Conservation (phyloP, 164 flowering plant species). For the Berberis thunbergii region DNA sequence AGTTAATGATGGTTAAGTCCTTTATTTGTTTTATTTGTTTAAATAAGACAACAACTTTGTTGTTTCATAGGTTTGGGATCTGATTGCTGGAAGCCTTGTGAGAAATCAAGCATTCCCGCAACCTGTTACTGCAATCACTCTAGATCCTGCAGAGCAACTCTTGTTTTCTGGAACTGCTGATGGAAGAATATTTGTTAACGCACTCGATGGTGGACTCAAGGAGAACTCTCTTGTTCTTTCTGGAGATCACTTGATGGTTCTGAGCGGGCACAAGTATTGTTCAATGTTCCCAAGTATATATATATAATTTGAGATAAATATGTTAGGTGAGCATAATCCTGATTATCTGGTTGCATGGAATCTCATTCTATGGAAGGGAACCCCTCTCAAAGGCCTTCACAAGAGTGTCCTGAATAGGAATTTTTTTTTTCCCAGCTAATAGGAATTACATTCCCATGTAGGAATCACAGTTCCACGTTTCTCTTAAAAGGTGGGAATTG, state of each 20-base stretch:
- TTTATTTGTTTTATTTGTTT: neutral
- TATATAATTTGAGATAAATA: neutral
- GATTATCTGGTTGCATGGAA: too few species aligned
- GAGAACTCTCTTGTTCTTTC: constrained; percentile 19
- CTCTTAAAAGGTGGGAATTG: too few species aligned
- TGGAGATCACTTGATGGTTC: constrained; percentile 21
- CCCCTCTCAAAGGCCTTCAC: too few species aligned
- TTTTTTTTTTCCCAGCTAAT: too few species aligned
- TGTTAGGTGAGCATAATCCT: too few species aligned
- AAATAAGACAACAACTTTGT: neutral
- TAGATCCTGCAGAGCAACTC: constrained; percentile 32
- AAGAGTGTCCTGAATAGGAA: too few species aligned
- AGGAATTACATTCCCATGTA: too few species aligned
- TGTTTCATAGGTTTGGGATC: constrained; percentile 39
- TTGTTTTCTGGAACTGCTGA: constrained; percentile 38
- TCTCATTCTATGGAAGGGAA: too few species aligned
- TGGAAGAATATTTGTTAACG: constrained; percentile 36
- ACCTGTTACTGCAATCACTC: constrained; percentile 34
- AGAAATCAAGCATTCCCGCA: constrained; percentile 22
- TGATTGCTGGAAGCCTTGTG: constrained; percentile 25
- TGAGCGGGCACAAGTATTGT: constrained; percentile 56
- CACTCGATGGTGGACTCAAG: constrained; percentile 26
- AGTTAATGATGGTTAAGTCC: neutral
- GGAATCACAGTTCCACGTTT: too few species aligned
- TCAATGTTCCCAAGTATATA: constrained; percentile 17